phyloP scores from a whole-genome alignment of 441 rosid genomes.

The Populus tomentosa region DNA sequence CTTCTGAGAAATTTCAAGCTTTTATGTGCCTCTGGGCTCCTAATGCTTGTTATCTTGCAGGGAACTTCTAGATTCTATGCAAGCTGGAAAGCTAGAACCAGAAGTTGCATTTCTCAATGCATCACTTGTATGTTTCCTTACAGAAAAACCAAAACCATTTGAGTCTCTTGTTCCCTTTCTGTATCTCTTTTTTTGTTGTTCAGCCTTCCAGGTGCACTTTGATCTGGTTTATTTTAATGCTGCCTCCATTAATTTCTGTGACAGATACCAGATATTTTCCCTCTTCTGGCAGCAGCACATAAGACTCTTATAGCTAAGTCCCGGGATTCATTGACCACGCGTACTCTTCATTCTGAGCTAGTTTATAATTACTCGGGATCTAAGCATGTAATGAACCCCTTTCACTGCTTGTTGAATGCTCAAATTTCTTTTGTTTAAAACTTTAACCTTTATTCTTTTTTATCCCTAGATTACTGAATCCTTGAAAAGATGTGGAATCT shows the following conservation, averaged over 20 bases:
- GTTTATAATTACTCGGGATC: conserved; percentile 83
- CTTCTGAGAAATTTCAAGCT: neutral
- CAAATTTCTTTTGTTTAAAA: neutral
- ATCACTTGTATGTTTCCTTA: conserved; percentile 34
- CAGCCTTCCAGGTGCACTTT: neutral
- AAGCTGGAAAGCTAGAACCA: too few relatives aligned
- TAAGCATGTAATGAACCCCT: conserved; percentile 59
- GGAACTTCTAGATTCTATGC: conserved; percentile 52
- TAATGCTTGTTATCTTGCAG: conserved; percentile 30
- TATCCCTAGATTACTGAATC: conserved; percentile 75
- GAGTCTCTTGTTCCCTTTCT: neutral
- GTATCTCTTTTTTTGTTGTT: too few relatives aligned
- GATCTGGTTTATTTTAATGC: conserved; percentile 4
- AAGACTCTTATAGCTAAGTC: conserved; percentile 70
- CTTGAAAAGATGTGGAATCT: conserved; percentile 83
- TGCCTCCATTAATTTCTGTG: neutral
- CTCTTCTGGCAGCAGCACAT: conserved; percentile 83
- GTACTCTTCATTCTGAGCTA: conserved; percentile 88
- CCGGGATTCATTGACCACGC: conserved; percentile 69
- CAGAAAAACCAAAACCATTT: neutral
- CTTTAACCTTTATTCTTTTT: neutral
- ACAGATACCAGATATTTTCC: conserved; percentile 83
- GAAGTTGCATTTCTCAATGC: too few relatives aligned
- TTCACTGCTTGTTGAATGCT: neutral
- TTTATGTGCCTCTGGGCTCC: neutral